Evolutionary conservation across 2,329 filamentous ascomycete genomes (phyloP), one percentile per base, ranked within the genome.

Genomic region (Trichophyton equinum): DNA sequence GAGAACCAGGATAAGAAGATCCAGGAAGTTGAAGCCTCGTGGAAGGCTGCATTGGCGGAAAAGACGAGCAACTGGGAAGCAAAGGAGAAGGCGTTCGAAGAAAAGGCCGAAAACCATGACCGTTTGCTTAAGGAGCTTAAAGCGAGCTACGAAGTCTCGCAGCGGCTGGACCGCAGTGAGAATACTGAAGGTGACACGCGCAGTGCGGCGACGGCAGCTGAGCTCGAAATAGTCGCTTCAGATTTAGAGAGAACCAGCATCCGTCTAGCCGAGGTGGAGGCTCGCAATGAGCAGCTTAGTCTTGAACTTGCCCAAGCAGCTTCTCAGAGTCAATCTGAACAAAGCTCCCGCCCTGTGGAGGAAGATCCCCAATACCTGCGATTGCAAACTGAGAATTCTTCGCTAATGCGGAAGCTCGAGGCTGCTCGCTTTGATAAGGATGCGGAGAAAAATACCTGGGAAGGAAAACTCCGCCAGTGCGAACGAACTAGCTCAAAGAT

Each of bases 61-160:
- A 96, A 96, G 76, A 87, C 89, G 68, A 90, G 92, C 72, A 99
- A 99, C 70, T 99, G 94, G 94, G 85, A 88, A 60, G 86, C 92
- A 7, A 96, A 95, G 71, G 94, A 99, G 77, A 89, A 88, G 76
- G 85, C 83, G 30, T 75, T 96, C 62, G 91, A 96, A 69, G 92
- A 97, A 68, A 97, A 96, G 75, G 80, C 95, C 2, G 92, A 96
- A 73, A 95, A 87, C 67, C 92, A 99, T 71, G 94, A 99, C 57
- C 85, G 91, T 5, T 76, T 99, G 44, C 76, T 99, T 67, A 96
- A 88, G 70, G 95, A 99, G 73, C 85, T 97, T 71, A 97, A 96
- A 75, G 94, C 94, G 27, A 96, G 86, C 76, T 96, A 96, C 71
- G 94, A 99, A 74, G 94, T 99, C 60, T 94, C 89, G 53, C 91